Conservation (phyloP, 345 rosid genomes). For the Adansonia digitata region DNA sequence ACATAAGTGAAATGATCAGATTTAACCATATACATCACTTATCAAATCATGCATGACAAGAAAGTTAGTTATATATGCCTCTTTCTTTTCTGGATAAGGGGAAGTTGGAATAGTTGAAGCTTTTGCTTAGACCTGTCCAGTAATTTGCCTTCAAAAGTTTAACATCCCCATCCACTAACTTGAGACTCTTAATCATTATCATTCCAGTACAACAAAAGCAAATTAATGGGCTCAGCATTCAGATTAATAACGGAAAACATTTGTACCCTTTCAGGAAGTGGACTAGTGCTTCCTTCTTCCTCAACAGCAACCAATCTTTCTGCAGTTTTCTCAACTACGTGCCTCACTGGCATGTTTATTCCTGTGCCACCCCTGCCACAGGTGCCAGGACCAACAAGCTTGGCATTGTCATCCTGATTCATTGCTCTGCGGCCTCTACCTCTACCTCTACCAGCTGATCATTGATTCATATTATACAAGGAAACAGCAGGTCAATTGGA, state of each 20-base stretch:
- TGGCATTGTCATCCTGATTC: constrained; percentile 36
- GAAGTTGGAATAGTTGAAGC: not conserved
- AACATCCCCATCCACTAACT: not conserved
- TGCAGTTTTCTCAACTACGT: constrained; percentile 31
- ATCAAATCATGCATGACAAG: not conserved
- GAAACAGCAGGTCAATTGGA: constrained; percentile 9
- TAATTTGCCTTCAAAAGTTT: not conserved
- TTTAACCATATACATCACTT: not conserved
- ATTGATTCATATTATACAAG: constrained; percentile 12
- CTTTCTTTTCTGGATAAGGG: not conserved
- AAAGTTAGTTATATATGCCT: not conserved
- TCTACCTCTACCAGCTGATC: constrained; percentile 35
- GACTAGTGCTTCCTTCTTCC: constrained; percentile 37
- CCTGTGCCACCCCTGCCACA: constrained; percentile 27
- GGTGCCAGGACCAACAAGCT: constrained; percentile 22
- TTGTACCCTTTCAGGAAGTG: constrained; percentile 42
- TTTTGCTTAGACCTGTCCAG: not conserved
- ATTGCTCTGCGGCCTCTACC: constrained; percentile 26
- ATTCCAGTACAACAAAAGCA: not conserved
- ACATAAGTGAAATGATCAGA: not conserved
- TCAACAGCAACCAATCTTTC: constrained; percentile 30
- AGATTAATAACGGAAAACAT: not conserved
- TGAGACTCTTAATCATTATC: not conserved
- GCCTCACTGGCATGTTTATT: constrained; percentile 31
- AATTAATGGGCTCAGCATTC: not conserved